Base-by-base conservation (phyloP, 2,329 filamentous ascomycete genomes). In the Aphanoascus verrucosus region DNA sequence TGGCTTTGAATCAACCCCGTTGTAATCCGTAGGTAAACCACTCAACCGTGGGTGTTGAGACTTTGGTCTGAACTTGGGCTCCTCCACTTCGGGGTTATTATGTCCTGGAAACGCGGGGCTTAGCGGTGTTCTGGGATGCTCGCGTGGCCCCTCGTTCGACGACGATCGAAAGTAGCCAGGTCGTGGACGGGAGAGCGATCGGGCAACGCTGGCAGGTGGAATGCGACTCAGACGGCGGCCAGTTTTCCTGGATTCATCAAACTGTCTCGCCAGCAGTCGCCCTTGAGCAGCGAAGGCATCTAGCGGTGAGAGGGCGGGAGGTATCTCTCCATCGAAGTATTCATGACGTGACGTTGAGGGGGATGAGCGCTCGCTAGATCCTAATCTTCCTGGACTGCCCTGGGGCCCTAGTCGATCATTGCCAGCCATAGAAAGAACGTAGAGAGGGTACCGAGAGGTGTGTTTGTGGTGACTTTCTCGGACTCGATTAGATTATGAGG, bases 241-340 rank as follows among this genome's bases (percentile, higher is more conserved):
- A 57, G 80, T 79, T 64, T 80, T 83, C 63, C 81, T 79, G 58
- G 81, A 84, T 61, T 93, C 84, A 67, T 95, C 85, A 57, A 98
- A 81, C 69, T 94, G 86, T 70, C 82, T 86, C 38, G 89, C 89
- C 49, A 98, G 79, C 62, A 94, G 74, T 55, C 91, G 84, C 62
- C 90, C 94, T 66, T 97, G 91, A 57, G 91, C 78, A 19, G 91
- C 91, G 66, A 98, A 94, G 46, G 91, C 91, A 76, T 98, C 93
- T 59, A 98, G 79, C 9, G 93, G 93, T 6, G 93, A 97, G 54
- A 97, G 77, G 50, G 93, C 86, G 4, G 93, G 93, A 17, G 93
- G 91, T 9, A 60, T 37, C 37, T 91, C 86, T 57, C 87, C 87
- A 54, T 85, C 85, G 54, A 86, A 77, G 68, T 89, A 85, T 57